These are phyloP conservation scores for Wallacemonas rigidus DNA, from an alignment of 208 protist genomes.

Conservation along the genomic window DNA sequence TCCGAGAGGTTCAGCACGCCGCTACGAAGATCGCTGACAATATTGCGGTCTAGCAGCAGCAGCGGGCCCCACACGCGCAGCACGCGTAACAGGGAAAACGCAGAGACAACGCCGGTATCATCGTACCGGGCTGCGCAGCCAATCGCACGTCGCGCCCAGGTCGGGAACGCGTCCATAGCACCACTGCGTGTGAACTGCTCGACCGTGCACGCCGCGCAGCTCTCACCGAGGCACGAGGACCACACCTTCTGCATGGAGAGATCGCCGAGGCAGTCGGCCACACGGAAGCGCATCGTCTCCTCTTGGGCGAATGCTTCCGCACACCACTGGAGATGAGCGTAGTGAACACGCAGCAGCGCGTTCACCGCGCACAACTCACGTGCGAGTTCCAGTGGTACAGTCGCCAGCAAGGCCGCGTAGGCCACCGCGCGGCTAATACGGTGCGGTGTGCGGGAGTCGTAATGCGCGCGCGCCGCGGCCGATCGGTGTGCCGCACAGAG, in stretches of 20 bases:
- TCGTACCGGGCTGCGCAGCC: conserved; percentile 71
- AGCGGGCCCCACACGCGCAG: conserved; percentile 85
- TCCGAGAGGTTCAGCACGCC: conserved; percentile 59
- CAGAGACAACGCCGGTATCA: conserved; percentile 73
- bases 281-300: conserved; percentile 46
- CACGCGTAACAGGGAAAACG: conserved; percentile 75
- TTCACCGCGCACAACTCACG: conserved; percentile 37
- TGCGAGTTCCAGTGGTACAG: conserved; percentile 27
- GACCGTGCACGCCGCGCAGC: conserved; percentile 50
- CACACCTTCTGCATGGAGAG: conserved; percentile 54
- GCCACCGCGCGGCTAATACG: background rate
- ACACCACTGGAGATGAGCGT: conserved; percentile 76
- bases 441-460: background rate
- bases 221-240: conserved; percentile 56
- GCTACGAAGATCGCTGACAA: conserved; percentile 56
- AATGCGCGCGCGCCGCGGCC: conserved; percentile 19
- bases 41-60: conserved; percentile 70
- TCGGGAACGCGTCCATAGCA: conserved; percentile 51
- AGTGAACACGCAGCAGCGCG: conserved; percentile 46
- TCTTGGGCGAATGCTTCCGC: conserved; percentile 27
- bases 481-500: conserved; percentile 18
- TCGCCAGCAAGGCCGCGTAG: conserved; percentile 13
- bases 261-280: conserved; percentile 48
- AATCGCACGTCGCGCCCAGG: conserved; percentile 50
- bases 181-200: conserved; percentile 45